Evolutionary conservation across 495 filamentous ascomycete species (phyloP).

Genomic region (Talaromyces nanjingensis): DNA sequence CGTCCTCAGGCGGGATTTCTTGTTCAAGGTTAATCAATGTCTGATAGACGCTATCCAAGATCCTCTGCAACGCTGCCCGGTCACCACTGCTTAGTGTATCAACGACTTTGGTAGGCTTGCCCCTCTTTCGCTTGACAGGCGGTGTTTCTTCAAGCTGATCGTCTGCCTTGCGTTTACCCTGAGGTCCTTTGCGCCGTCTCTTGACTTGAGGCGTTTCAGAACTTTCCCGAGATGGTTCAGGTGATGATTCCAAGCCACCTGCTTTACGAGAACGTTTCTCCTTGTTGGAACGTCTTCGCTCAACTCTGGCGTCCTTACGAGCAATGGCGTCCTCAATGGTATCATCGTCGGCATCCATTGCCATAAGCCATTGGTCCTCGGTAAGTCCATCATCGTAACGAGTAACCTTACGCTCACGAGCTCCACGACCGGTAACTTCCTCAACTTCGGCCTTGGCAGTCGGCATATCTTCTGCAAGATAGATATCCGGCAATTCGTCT

Average conservation of each 20-base stretch:
- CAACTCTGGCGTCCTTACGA: slow-evolving; percentile 77
- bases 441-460: slow-evolving; percentile 71
- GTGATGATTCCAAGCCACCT: slow-evolving; percentile 59
- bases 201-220: slow-evolving; percentile 63
- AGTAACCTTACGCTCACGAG: slow-evolving; percentile 85
- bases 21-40: slow-evolving; percentile 71
- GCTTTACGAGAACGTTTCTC: slow-evolving; percentile 47
- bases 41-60: slow-evolving; percentile 68
- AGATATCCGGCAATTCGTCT: slow-evolving; percentile 86
- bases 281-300: slow-evolving; percentile 68
- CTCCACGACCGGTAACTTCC: slow-evolving; percentile 76
- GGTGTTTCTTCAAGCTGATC: slow-evolving; percentile 71
- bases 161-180: slow-evolving; percentile 76
- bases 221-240: slow-evolving; percentile 67
- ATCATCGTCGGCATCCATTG: slow-evolving; percentile 94
- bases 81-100: slow-evolving; percentile 45
- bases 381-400: slow-evolving; percentile 97
- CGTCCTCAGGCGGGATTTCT: slow-evolving; percentile 49
- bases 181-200: slow-evolving; percentile 75
- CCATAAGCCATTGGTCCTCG: slow-evolving; percentile 91
- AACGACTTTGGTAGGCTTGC: slow-evolving; percentile 58
- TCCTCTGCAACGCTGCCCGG: slow-evolving; percentile 59
- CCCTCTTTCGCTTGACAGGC: slow-evolving; percentile 74
- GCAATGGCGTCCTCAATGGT: slow-evolving; percentile 88
- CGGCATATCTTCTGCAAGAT: slow-evolving; percentile 77